Evolutionary conservation across 2,329 filamentous ascomycete species (phyloP).

Genomic region (Penicillium sp.): DNA sequence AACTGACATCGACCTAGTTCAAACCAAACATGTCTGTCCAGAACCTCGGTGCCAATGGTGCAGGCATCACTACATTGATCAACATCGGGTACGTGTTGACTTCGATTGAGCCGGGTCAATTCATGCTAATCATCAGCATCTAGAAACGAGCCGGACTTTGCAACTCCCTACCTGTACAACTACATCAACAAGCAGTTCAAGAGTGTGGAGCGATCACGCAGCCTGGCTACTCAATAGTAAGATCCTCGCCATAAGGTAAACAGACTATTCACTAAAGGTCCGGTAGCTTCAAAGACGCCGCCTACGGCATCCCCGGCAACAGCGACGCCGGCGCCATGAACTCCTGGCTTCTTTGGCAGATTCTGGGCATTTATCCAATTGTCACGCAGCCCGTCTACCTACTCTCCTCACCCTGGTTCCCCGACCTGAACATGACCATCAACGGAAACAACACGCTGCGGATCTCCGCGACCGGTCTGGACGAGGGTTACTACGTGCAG

Average conservation of each 20-base stretch:
- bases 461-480: constrained; percentile 45
- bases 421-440: constrained; percentile 32
- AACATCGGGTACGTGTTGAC: constrained; percentile 39
- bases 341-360: constrained; percentile 49
- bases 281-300: constrained; percentile 49
- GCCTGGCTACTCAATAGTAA: constrained; percentile 52
- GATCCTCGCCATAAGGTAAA: background rate
- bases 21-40: constrained; percentile 28
- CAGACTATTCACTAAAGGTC: background rate
- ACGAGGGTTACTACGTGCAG: constrained; percentile 50
- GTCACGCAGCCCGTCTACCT: constrained; percentile 48
- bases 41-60: constrained; percentile 29
- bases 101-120: background rate
- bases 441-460: constrained; percentile 36
- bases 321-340: constrained; percentile 57
- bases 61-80: constrained; percentile 51
- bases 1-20: constrained; percentile 38
- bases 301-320: constrained; percentile 60
- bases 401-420: constrained; percentile 45
- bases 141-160: constrained; percentile 64
- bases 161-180: constrained; percentile 64
- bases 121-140: constrained; percentile 26
- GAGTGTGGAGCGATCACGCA: constrained; percentile 55
- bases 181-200: constrained; percentile 61
- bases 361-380: constrained; percentile 48